phyloP scores from a whole-genome alignment of 768 basidiomycete species.

The Cystofilobasidium capitatum region DNA sequence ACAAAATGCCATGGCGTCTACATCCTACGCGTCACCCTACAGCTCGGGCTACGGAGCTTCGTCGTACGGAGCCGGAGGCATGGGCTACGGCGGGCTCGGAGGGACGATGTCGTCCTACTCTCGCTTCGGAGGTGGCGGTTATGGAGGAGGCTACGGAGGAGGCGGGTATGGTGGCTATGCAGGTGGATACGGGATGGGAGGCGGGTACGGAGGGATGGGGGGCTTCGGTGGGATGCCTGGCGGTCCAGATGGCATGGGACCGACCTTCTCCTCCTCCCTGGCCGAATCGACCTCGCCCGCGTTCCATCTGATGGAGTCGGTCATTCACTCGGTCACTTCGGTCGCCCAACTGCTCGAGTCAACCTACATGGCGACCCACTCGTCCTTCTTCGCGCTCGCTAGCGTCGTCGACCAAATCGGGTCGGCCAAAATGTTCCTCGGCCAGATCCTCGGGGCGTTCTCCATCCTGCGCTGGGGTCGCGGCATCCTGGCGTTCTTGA shows the following conservation, averaged over 20 bases:
- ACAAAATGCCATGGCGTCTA: neutral
- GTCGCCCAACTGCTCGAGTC: conserved; percentile 95
- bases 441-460: conserved; percentile 85
- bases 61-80: conserved; percentile 41
- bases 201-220: conserved; percentile 32
- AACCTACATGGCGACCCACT: conserved; percentile 95
- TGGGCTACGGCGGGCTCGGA: conserved; percentile 4
- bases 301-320: conserved; percentile 82
- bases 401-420: conserved; percentile 92
- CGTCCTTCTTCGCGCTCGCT: conserved; percentile 66
- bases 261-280: conserved; percentile 73
- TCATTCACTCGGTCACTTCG: conserved; percentile 89
- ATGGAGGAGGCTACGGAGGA: conserved; percentile 15
- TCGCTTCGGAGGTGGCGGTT: conserved; percentile 16
- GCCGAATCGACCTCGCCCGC: conserved; percentile 84
- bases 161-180: conserved; percentile 22
- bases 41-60: conserved; percentile 32
- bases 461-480: conserved; percentile 55
- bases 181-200: conserved; percentile 39
- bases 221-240: conserved; percentile 42
- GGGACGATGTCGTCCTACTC: conserved; percentile 31
- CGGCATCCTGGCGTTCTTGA: conserved; percentile 52
- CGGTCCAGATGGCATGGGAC: conserved; percentile 49
- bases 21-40: conserved; percentile 4
- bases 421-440: conserved; percentile 80